These are phyloP conservation scores for Pichia sp. DNA, from an alignment of 1,139 yeast genomes.

Conservation along the genomic window DNA sequence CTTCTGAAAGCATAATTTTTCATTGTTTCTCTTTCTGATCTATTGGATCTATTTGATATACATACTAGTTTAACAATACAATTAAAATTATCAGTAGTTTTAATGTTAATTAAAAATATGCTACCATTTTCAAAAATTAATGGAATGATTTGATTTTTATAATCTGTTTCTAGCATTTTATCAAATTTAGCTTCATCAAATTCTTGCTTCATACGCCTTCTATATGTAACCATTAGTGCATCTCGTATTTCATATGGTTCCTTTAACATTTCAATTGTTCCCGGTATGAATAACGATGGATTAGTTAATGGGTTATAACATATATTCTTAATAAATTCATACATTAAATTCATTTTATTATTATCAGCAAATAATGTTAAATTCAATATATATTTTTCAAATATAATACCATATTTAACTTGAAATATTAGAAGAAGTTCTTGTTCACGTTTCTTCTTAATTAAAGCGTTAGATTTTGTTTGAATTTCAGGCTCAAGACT, in stretches of 20 bases:
- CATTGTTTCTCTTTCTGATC: constrained; percentile 24
- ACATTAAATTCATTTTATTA: constrained; percentile 24
- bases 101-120: constrained; percentile 25
- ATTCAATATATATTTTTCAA: constrained; percentile 19
- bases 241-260: constrained; percentile 25
- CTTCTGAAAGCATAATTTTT: constrained; percentile 24
- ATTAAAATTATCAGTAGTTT: constrained; percentile 14
- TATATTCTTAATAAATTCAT: constrained; percentile 25
- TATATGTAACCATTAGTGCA: constrained; percentile 22
- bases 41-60: constrained; percentile 21
- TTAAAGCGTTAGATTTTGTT: too few relatives aligned
- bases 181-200: constrained; percentile 28
- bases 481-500: too few relatives aligned
- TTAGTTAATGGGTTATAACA: constrained; percentile 18
- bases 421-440: constrained; percentile 16
- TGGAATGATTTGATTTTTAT: constrained; percentile 27
- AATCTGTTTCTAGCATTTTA: constrained; percentile 21
- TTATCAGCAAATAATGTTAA: constrained; percentile 20
- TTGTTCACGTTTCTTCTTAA: background rate
- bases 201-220: constrained; percentile 21
- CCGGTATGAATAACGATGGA: constrained; percentile 5
- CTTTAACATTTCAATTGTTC: constrained; percentile 8
- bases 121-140: constrained; percentile 26
- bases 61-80: constrained; percentile 25
- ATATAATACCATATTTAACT: constrained; percentile 16